phyloP scores from a whole-genome alignment of 441 rosid genomes.

The Theobroma grandiflorum region DNA sequence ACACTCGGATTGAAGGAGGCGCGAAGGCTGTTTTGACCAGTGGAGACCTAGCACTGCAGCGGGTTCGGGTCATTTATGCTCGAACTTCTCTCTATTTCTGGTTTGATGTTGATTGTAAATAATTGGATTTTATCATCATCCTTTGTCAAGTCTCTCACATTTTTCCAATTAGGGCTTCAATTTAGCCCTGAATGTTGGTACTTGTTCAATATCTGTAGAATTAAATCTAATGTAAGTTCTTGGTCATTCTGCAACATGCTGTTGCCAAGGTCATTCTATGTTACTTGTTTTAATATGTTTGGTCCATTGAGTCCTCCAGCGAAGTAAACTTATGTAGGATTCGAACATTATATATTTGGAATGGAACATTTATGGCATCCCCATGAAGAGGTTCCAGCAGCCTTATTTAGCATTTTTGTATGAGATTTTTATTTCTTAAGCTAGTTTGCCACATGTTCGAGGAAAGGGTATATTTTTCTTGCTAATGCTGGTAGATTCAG shows the following conservation, averaged over 20 bases:
- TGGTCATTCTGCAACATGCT: not conserved
- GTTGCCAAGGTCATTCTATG: not conserved
- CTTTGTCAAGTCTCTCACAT: constrained; percentile 23
- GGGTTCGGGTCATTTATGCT: constrained; percentile 85
- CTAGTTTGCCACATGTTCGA: not conserved
- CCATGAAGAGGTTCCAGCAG: not conserved
- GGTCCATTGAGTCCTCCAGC: not conserved
- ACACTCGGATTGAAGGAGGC: constrained; percentile 93
- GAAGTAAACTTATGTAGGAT: not conserved
- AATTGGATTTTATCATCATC: not conserved
- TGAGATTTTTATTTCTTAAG: too few species aligned
- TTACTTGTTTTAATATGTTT: not conserved
- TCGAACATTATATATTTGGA: not conserved
- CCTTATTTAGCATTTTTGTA: not conserved
- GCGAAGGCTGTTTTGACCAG: constrained; percentile 84
- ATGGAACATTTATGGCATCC: not conserved
- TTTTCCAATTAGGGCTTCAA: not conserved
- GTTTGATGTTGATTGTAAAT: constrained; percentile 70
- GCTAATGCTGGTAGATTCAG: not conserved
- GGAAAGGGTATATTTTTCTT: not conserved
- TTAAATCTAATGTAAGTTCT: not conserved
- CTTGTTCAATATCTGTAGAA: not conserved
- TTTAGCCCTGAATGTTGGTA: constrained; percentile 15
- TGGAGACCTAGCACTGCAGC: constrained; percentile 84
- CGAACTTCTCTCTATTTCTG: constrained; percentile 80